Evolutionary conservation across 2,329 filamentous ascomycete species (phyloP).

Genomic region (Lecanicillium sp.): DNA sequence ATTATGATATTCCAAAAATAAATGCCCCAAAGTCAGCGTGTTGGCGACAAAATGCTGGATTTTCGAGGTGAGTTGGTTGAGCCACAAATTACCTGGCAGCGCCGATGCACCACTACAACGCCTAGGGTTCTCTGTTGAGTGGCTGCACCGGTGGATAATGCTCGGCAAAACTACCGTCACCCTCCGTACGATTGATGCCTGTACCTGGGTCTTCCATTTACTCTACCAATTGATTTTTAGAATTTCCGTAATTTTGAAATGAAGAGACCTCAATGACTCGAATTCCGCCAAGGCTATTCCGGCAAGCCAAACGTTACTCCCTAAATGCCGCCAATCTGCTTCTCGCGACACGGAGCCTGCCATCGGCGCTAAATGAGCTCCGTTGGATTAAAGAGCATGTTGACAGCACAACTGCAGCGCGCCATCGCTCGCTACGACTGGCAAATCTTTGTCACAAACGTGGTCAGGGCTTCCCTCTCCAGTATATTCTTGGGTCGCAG

Average conservation of each 20-base stretch:
- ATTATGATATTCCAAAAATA: conserved; percentile 7
- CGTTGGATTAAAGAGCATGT: conserved; percentile 63
- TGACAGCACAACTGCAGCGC: conserved; percentile 17
- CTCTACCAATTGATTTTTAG: no score
- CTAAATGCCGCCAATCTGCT: conserved; percentile 53
- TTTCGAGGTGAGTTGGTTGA: no score
- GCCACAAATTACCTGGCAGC: not conserved
- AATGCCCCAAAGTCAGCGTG: no score
- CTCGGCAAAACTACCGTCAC: conserved; percentile 5
- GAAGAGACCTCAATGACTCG: conserved; percentile 58
- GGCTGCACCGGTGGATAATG: conserved; percentile 3
- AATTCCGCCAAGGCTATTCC: conserved; percentile 48
- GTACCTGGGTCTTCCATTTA: no score
- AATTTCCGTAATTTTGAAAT: not conserved
- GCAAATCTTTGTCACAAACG: conserved; percentile 38
- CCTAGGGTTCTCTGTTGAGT: no score
- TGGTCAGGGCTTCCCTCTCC: conserved; percentile 63
- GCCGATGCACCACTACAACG: no score
- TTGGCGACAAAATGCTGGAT: no score
- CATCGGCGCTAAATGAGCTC: conserved; percentile 59
- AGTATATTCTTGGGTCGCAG: conserved; percentile 83
- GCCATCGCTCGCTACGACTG: conserved; percentile 17
- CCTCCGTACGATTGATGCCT: no score
- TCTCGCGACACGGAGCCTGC: conserved; percentile 52
- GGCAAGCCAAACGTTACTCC: conserved; percentile 43